phyloP scores from a whole-genome alignment of 2,329 filamentous ascomycete genomes.

The Clonostachys sp. region DNA sequence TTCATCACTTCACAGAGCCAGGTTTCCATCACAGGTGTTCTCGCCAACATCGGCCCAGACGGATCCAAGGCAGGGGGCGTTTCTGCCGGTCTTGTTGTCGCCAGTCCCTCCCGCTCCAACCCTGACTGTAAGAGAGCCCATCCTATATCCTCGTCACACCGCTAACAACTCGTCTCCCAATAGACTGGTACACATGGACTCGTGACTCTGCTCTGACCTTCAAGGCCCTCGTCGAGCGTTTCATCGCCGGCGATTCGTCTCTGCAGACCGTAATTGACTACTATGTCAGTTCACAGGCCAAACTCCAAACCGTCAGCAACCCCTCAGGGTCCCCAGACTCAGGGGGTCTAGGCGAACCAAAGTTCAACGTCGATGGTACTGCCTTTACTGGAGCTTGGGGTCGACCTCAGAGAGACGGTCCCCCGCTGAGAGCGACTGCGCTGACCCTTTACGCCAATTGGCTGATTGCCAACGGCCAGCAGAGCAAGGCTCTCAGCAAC shows the following conservation, averaged over 20 bases:
- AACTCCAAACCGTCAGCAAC: constrained; percentile 62
- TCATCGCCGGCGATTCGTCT: constrained; percentile 52
- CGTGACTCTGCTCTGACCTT: constrained; percentile 68
- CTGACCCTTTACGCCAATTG: constrained; percentile 70
- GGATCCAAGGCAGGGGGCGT: constrained; percentile 46
- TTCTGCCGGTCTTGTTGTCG: constrained; percentile 47
- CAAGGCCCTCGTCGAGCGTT: constrained; percentile 64
- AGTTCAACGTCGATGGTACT: constrained; percentile 62
- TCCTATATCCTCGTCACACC: too few species aligned
- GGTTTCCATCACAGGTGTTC: constrained; percentile 1
- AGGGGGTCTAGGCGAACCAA: constrained; percentile 63
- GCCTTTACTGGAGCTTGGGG: constrained; percentile 67
- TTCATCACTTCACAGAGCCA: neutral
- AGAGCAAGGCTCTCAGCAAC: constrained; percentile 46
- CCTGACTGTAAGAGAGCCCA: constrained; percentile 46
- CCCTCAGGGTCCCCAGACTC: constrained; percentile 58
- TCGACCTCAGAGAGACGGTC: constrained; percentile 56
- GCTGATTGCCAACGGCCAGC: constrained; percentile 62
- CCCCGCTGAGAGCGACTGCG: constrained; percentile 70
- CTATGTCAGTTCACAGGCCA: constrained; percentile 64
- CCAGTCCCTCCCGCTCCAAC: constrained; percentile 45
- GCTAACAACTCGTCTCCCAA: too few species aligned
- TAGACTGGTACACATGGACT: constrained; percentile 78
- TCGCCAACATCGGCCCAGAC: constrained; percentile 47
- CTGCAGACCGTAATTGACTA: constrained; percentile 60